Percentiles rank a stretch among this genome's conserved stretches.
Evolutionary conservation across 805 yeast species (phyloP).

Genomic region (Yamadazyma paraphyllophila): DNA sequence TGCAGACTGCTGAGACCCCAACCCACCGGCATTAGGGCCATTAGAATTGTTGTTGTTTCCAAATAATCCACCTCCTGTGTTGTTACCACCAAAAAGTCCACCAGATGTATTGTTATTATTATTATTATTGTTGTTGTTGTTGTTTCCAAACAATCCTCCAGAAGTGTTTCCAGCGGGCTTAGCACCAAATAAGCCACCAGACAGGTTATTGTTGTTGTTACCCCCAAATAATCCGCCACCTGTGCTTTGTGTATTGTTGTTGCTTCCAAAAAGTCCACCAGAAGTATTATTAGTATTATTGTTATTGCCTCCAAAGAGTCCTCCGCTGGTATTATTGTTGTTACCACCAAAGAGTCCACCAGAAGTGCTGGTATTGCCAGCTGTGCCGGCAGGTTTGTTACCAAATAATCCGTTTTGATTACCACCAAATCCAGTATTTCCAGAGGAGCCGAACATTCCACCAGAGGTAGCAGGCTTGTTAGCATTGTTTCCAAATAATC

Average conservation of each 20-base stretch:
- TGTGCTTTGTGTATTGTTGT: conserved; percentile 18
- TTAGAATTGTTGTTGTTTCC: conserved; percentile 22
- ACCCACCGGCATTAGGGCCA: conserved; percentile 4
- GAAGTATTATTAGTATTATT: conserved; percentile 23
- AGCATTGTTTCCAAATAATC: conserved; percentile 20
- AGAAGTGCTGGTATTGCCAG: conserved; percentile 13
- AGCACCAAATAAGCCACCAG: conserved; percentile 31
- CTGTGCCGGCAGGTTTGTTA: conserved; percentile 17
- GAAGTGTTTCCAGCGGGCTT: conserved; percentile 9
- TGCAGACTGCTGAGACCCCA: conserved; percentile 29
- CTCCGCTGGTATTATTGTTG: conserved; percentile 21
- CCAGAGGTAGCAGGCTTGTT: conserved; percentile 18
- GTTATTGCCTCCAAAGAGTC: conserved; percentile 26
- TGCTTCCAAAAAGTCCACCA: conserved; percentile 24
- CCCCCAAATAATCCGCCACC: conserved; percentile 27
- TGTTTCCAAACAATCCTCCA: conserved; percentile 24
- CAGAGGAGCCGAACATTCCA: conserved; percentile 20
- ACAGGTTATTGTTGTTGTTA: conserved; percentile 16
- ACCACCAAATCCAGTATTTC: conserved; percentile 15
- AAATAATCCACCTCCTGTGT: conserved; percentile 41
- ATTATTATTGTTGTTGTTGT: conserved; percentile 18
- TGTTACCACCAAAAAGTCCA: conserved; percentile 30
- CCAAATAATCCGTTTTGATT: conserved; percentile 20
- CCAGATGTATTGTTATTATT: conserved; percentile 14
- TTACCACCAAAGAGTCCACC: conserved; percentile 25